Percentiles rank a stretch among this genome's conserved stretches.
Evolutionary conservation across 2,329 filamentous ascomycete genomes (phyloP).

Genomic region (Trichoderma aggressivum): DNA sequence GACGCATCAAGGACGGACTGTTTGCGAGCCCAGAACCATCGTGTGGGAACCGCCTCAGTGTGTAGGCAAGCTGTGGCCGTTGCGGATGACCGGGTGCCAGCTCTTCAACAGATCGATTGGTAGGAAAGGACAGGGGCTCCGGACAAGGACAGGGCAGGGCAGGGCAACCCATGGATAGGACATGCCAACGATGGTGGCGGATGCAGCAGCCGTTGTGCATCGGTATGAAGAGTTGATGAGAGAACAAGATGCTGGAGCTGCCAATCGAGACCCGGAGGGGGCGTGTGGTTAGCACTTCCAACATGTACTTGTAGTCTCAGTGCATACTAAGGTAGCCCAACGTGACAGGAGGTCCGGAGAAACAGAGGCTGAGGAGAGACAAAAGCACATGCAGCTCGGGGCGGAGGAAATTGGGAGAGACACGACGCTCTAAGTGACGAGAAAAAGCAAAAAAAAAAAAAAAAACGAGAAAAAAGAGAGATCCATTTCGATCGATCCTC

Average conservation of each 20-base stretch:
- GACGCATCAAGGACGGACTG: background rate
- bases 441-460: background rate
- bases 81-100: background rate
- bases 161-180: background rate
- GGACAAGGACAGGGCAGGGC: background rate
- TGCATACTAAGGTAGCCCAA: background rate
- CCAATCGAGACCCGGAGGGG: background rate
- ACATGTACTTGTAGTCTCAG: too few relatives aligned
- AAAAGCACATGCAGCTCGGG: background rate
- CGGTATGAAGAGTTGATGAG: background rate
- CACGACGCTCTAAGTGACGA: background rate
- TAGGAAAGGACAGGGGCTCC: background rate
- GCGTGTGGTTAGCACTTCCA: background rate
- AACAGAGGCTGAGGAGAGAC: background rate
- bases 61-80: background rate
- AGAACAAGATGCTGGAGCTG: background rate
- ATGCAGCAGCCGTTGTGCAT: background rate
- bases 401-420: background rate
- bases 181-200: background rate
- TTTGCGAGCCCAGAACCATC: background rate
- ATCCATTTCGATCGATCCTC: background rate
- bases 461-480: background rate
- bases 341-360: background rate
- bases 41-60: background rate
- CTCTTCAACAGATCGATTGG: background rate